Evolutionary conservation across 2,329 filamentous ascomycete species (phyloP).

Genomic region (Pseudogymnoascus pannorum): DNA sequence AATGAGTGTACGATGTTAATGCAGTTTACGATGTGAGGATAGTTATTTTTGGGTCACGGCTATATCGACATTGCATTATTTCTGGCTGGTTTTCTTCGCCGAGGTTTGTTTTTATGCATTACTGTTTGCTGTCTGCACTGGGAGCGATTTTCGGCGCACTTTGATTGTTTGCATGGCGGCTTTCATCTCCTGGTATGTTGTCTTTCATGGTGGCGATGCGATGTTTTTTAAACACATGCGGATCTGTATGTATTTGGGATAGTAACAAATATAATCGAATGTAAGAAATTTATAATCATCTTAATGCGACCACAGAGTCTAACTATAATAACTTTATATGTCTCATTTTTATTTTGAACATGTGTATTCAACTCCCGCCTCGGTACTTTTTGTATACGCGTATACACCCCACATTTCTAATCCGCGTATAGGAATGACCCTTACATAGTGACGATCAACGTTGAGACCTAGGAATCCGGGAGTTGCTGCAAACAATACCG

Average conservation of each 20-base stretch:
- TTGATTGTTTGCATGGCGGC: not conserved
- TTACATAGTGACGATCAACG: not conserved
- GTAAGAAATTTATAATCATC: not conserved
- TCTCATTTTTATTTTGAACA: not conserved
- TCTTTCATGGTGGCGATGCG: not conserved
- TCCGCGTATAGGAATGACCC: not conserved
- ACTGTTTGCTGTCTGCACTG: not conserved
- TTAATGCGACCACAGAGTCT: not conserved
- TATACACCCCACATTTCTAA: not conserved
- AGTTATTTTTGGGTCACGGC: not conserved
- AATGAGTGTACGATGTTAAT: not conserved
- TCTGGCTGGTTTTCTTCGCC: not conserved
- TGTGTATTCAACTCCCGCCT: not conserved
- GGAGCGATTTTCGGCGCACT: not conserved
- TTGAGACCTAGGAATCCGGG: not conserved
- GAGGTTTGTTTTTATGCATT: not conserved
- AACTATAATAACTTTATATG: not conserved
- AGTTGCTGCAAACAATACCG: not conserved
- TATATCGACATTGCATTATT: not conserved
- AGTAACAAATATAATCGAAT: not conserved
- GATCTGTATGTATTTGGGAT: not conserved
- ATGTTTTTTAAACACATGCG: not conserved
- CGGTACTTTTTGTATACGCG: not conserved
- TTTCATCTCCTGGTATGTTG: not conserved
- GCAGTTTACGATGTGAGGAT: not conserved